Percentiles rank a stretch among this genome's conserved stretches.
Evolutionary conservation across 2,329 filamentous ascomycete genomes (phyloP).

Genomic region (Fusarium domesticum): DNA sequence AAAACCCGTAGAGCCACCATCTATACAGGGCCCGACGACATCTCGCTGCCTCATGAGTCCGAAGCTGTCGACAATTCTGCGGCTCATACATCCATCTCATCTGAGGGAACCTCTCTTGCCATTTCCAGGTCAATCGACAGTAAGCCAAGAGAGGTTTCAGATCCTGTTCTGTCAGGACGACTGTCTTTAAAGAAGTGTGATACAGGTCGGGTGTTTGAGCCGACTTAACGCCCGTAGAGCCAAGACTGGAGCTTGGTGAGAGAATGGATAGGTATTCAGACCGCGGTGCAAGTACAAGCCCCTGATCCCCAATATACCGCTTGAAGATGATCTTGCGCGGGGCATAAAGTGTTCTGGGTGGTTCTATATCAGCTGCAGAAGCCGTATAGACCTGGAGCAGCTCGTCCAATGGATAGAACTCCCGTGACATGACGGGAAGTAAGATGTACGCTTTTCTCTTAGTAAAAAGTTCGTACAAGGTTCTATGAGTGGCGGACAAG

Average conservation of each 20-base stretch:
- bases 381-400: conserved; percentile 48
- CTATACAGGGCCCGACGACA: conserved; percentile 50
- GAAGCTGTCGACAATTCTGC: conserved; percentile 45
- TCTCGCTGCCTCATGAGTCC: conserved; percentile 42
- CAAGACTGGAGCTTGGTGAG: not conserved
- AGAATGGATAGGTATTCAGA: conserved; percentile 7
- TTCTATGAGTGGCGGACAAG: conserved; percentile 38
- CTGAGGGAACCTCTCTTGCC: conserved; percentile 42
- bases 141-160: conserved; percentile 33
- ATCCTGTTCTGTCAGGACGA: conserved; percentile 34
- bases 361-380: conserved; percentile 35
- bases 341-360: conserved; percentile 35
- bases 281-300: conserved; percentile 25
- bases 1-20: conserved; percentile 54
- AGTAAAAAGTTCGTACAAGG: conserved; percentile 41
- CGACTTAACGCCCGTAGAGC: conserved; percentile 25
- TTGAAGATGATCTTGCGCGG: conserved; percentile 40
- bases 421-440: conserved; percentile 39
- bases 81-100: conserved; percentile 47
- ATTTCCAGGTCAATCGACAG: conserved; percentile 37
- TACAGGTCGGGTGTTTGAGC: conserved; percentile 15
- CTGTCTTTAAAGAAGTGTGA: conserved; percentile 15
- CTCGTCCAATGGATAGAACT: conserved; percentile 45
- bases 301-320: conserved; percentile 34
- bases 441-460: conserved; percentile 42